Evolutionary conservation across 352 stramenopile genomes (phyloP), one percentile per base, ranked within the genome.

Genomic region (Globisporangium recalcitrans): DNA sequence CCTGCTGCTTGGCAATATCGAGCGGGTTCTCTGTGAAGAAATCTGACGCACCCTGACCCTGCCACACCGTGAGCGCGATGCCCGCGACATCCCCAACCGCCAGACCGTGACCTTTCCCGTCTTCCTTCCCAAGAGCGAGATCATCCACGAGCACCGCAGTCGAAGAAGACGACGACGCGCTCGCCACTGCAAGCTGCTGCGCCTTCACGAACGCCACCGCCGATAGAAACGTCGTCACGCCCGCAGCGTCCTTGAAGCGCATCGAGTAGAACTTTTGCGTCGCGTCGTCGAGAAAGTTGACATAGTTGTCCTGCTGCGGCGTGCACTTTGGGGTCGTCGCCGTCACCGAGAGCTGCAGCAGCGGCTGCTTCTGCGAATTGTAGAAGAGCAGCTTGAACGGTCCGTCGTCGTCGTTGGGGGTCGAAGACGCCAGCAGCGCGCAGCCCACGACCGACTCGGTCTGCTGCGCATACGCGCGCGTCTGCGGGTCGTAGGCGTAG

Each of bases 271-370:
- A 85, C 16, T 73, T 59, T 57, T 88, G 77, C 48, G 66, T 63
- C 21, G 72, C 54, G 21, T 60, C 60, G 36, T 84, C 75, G 55
- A 83, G 79, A 56, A 91, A 88, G 63, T 84, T 84, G 13, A 89
- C 78, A 64, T 93, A 91, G 57, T 86, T 61, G 65, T 90, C 78
- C 47, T 88, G 77, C 64, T 93, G 84, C 46, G 78, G 72, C 31
- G 78, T 77, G 61, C 88, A 90, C 21, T 71, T 73, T 27, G 70
- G 58, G 22, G 29, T 40, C 11, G 55, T 49, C 21, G 69, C 24
- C n/a, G 63, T 70, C 46, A 91, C 56, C 22, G 73, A 47, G 21
- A 84, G 61, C 65, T 80, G 67, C 46, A 88, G 52, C 21, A 90
- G 51, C n/a, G 83, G 75, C 49, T 80, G 61, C 72, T 90, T 90